Percentiles rank a stretch among this genome's conserved stretches.
Evolutionary conservation across 1,284 basidiomycete species (phyloP).

Genomic region (Ceratorhiza oryzae-sativae): DNA sequence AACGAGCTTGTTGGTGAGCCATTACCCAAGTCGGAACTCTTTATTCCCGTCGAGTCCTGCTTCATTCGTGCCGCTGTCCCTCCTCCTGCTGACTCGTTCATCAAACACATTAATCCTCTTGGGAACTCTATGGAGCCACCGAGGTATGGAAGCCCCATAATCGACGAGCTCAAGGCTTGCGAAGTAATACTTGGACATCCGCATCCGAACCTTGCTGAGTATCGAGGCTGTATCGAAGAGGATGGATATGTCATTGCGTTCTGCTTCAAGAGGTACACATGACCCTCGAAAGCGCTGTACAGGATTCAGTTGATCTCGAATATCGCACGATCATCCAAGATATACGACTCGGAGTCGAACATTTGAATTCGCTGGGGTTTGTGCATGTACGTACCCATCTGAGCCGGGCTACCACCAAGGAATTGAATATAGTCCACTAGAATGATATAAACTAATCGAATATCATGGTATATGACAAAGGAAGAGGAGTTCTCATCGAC

Average conservation of each 20-base stretch:
- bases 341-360: neutral
- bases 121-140: neutral
- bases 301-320: neutral
- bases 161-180: neutral
- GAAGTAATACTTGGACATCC: neutral
- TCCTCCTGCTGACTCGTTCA: neutral
- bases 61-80: neutral
- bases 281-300: neutral
- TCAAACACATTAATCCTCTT: neutral
- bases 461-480: neutral
- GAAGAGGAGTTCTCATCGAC: neutral
- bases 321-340: neutral
- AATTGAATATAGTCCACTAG: no score
- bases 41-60: neutral
- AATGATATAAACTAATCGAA: neutral
- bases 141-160: neutral
- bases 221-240: conserved; percentile 6
- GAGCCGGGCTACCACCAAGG: neutral
- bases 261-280: neutral
- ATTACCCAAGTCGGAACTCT: neutral
- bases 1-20: neutral
- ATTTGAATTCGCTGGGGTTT: neutral
- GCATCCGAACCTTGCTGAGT: conserved; percentile 2
- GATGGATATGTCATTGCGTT: neutral
- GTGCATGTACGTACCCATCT: neutral